A percentile compares a stretch with the other conserved stretches of the same genome.
These are phyloP conservation scores for Penicillium glabrum DNA, from an alignment of 2,329 filamentous ascomycete genomes.

Conservation along the genomic window DNA sequence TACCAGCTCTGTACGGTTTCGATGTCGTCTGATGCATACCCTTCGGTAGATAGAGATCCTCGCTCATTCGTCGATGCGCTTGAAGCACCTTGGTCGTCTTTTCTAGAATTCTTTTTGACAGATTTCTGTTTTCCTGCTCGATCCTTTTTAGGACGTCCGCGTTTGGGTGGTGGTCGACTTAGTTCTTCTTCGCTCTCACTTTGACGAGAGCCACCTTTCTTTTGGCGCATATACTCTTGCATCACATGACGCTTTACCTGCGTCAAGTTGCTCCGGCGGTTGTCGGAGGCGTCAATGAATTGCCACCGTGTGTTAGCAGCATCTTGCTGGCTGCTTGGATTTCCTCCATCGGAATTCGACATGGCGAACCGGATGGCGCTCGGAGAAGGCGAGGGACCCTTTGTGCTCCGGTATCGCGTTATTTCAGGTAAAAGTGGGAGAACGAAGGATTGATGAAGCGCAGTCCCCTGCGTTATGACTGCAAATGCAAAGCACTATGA, in stretches of 20 bases:
- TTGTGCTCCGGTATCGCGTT: background rate
- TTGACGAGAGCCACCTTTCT: constrained; percentile 20
- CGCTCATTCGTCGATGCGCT: background rate
- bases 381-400: background rate
- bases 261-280: constrained; percentile 37
- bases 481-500: background rate
- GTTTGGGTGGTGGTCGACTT: constrained; percentile 5
- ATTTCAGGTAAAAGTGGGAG: background rate
- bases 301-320: constrained; percentile 28
- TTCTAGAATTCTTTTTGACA: background rate
- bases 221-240: constrained; percentile 44
- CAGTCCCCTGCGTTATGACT: background rate
- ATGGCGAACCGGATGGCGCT: background rate
- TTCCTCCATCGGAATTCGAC: background rate
- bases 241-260: constrained; percentile 46
- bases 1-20: background rate
- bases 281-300: constrained; percentile 42
- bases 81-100: background rate
- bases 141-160: constrained; percentile 14
- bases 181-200: constrained; percentile 19
- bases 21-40: background rate
- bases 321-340: background rate
- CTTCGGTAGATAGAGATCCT: background rate
- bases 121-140: constrained; percentile 4
- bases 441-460: background rate